Conservation (phyloP, 345 rosid species). For the Limnanthes douglasii region DNA sequence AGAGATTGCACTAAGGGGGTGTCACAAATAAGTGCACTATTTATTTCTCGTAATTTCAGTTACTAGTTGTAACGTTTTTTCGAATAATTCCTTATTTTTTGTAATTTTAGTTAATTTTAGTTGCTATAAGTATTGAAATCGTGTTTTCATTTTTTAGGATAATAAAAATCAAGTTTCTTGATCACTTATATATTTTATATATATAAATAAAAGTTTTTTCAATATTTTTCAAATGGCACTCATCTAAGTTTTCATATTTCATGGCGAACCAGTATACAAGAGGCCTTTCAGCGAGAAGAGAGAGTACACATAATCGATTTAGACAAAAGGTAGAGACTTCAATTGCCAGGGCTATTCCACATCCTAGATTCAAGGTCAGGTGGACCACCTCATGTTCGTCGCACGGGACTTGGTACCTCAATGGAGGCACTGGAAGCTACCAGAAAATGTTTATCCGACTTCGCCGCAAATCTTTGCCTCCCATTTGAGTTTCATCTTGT, state of each 20-base stretch:
- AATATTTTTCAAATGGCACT: too few species aligned
- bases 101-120: too few species aligned
- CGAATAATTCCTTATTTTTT: too few species aligned
- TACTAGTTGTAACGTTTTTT: too few species aligned
- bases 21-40: too few species aligned
- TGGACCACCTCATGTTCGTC: slow-evolving; percentile 87
- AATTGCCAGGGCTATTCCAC: slow-evolving; percentile 97
- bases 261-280: slow-evolving; percentile 92
- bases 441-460: slow-evolving; percentile 80
- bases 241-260: slow-evolving; percentile 98
- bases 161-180: too few species aligned
- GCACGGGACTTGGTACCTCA: slow-evolving; percentile 89
- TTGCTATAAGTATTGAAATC: too few species aligned
- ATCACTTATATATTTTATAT: too few species aligned
- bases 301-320: slow-evolving; percentile 89
- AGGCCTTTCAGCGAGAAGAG: slow-evolving; percentile 90
- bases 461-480: slow-evolving; percentile 73
- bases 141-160: too few species aligned
- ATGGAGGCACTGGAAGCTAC: slow-evolving; percentile 84
- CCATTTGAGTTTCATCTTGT: slow-evolving; percentile 82
- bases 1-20: too few species aligned
- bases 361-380: slow-evolving; percentile 84
- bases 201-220: too few species aligned
- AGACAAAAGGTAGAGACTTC: slow-evolving; percentile 95
- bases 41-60: too few species aligned